phyloP scores from a whole-genome alignment of 2,329 filamentous ascomycete species.

The Talaromyces atroroseus region DNA sequence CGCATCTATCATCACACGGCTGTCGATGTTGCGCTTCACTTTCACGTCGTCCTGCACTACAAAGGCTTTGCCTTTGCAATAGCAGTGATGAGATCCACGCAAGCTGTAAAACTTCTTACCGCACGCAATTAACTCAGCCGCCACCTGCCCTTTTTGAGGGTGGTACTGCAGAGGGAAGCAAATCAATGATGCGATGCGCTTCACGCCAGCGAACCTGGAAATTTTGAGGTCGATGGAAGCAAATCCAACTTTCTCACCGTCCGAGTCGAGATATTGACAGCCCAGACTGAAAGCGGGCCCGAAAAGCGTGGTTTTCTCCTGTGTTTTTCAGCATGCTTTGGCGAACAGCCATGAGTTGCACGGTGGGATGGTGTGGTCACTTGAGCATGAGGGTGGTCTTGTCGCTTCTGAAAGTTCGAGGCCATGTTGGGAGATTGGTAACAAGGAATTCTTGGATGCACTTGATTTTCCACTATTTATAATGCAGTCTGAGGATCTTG shows the following conservation, averaged over 20 bases:
- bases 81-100: conserved; percentile 17
- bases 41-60: conserved; percentile 19
- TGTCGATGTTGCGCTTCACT: conserved; percentile 18
- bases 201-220: conserved; percentile 14
- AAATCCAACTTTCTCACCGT: conserved; percentile 18
- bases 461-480: no score
- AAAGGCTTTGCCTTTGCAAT: conserved; percentile 24
- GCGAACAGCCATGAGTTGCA: not conserved
- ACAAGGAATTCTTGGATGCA: no score
- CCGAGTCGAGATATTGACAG: conserved; percentile 19
- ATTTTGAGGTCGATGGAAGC: conserved; percentile 15
- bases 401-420: not conserved
- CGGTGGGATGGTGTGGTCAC: not conserved
- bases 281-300: conserved; percentile 12
- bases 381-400: not conserved
- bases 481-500: not conserved
- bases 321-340: not conserved
- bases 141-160: conserved; percentile 13
- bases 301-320: conserved; percentile 14
- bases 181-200: conserved; percentile 19
- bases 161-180: conserved; percentile 24
- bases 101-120: conserved; percentile 20
- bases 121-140: not conserved
- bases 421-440: not conserved
- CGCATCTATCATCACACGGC: conserved; percentile 26